Evolutionary conservation across 2,329 filamentous ascomycete genomes (phyloP).

Genomic region (Pseudocercospora fijiensis): DNA sequence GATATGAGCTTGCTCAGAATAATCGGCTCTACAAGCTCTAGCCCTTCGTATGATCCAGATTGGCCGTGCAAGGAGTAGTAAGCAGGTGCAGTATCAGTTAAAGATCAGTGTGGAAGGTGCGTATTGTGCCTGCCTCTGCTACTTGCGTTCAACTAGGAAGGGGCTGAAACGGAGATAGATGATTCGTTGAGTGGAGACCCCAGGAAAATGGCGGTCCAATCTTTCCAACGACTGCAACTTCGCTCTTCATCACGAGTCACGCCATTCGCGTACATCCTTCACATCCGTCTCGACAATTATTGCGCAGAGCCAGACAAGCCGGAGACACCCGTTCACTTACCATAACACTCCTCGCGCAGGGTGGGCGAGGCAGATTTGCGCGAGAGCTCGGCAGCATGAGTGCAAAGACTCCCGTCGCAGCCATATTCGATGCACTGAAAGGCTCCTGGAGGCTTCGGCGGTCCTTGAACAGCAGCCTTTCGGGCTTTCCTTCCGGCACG

Average conservation of each 20-base stretch:
- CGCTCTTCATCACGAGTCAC: background rate
- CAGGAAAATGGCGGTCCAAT: background rate
- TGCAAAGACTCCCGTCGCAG: conserved; percentile 26
- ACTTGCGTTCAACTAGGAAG: too few relatives aligned
- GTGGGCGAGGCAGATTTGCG: background rate
- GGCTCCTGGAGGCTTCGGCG: conserved; percentile 39
- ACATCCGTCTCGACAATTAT: background rate
- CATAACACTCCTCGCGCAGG: too few relatives aligned
- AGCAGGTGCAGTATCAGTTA: too few relatives aligned
- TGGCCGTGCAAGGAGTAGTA: too few relatives aligned
- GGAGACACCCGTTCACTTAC: too few relatives aligned
- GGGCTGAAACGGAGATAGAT: too few relatives aligned
- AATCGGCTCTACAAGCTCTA: too few relatives aligned
- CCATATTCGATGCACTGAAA: conserved; percentile 37
- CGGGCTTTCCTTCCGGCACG: conserved; percentile 39
- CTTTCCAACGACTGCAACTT: background rate
- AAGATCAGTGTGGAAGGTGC: too few relatives aligned
- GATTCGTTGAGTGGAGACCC: background rate
- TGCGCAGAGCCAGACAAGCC: too few relatives aligned
- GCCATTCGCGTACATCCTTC: background rate
- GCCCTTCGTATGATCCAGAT: too few relatives aligned
- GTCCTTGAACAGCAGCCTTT: conserved; percentile 35
- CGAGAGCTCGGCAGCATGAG: conserved; percentile 13
- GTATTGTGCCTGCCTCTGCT: too few relatives aligned
- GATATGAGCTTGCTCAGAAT: too few relatives aligned